A percentile compares a stretch with the other conserved stretches of the same genome.
Conservation (phyloP, 805 yeast genomes). For the Jamesozyma spencerorum region DNA sequence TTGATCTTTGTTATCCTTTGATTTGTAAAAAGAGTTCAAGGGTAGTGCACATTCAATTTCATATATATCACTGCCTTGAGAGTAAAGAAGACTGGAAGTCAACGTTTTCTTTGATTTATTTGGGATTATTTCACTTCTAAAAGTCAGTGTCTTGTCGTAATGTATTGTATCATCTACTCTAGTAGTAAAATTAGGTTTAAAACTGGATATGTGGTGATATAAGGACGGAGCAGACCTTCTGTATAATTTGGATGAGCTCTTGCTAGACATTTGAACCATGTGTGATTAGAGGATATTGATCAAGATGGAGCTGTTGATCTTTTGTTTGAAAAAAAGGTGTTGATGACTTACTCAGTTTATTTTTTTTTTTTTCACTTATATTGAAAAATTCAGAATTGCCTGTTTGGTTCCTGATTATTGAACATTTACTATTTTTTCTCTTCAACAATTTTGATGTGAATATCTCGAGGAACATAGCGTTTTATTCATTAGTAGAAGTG, state of each 20-base stretch:
- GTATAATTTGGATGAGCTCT: not conserved
- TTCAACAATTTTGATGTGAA: no score
- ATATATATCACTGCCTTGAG: conserved; percentile 27
- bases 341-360: no score
- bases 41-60: conserved; percentile 26
- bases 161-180: conserved; percentile 19
- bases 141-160: conserved; percentile 21
- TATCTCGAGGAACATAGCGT: no score
- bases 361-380: no score
- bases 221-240: conserved; percentile 8
- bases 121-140: conserved; percentile 25
- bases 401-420: no score
- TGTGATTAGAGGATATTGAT: no score
- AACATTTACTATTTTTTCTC: no score
- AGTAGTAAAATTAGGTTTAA: conserved; percentile 32
- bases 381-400: no score
- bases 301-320: no score
- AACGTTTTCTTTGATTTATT: conserved; percentile 23
- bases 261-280: no score
- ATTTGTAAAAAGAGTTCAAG: conserved; percentile 15
- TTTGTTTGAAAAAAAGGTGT: no score
- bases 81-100: conserved; percentile 22
- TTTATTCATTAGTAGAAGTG: no score
- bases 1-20: not conserved
- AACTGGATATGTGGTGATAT: conserved; percentile 28